These are phyloP conservation scores for Angomonas deanei DNA, from an alignment of 208 protist species.

Conservation along the genomic window DNA sequence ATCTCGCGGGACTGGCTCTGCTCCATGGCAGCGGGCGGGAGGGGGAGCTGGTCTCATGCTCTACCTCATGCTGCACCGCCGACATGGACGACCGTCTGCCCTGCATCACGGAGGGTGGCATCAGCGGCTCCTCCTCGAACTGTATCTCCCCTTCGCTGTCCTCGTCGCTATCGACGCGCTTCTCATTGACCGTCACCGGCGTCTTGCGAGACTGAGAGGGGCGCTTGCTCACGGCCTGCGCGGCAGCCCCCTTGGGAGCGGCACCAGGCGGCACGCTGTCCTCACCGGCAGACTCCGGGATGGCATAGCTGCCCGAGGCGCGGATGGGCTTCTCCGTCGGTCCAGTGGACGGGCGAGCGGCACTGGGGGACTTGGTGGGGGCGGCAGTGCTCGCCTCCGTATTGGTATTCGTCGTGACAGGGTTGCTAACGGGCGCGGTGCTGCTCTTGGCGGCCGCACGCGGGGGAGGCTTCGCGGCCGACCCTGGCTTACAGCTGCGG, in stretches of 20 bases:
- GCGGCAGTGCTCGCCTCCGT: background rate
- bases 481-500: conserved; percentile 75
- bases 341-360: background rate
- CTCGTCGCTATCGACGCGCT: conserved; percentile 6
- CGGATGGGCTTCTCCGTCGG: conserved; percentile 14
- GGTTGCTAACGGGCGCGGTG: background rate
- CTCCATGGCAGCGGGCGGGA: conserved; percentile 24
- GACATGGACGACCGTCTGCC: conserved; percentile 13
- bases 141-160: background rate
- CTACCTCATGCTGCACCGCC: conserved; percentile 14
- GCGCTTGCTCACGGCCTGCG: background rate
- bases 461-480: conserved; percentile 31
- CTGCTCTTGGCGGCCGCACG: background rate
- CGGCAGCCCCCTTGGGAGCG: background rate
- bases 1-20: background rate
- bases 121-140: conserved; percentile 14
- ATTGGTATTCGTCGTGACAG: background rate
- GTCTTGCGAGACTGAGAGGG: background rate
- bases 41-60: conserved; percentile 19
- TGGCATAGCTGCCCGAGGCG: conserved; percentile 10
- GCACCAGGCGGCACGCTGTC: conserved; percentile 12
- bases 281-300: conserved; percentile 7
- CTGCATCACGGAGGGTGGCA: conserved; percentile 14
- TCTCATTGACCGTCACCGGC: background rate
- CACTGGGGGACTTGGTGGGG: background rate